phyloP scores from a whole-genome alignment of 768 basidiomycete genomes.

The Tulasnella sp. region DNA sequence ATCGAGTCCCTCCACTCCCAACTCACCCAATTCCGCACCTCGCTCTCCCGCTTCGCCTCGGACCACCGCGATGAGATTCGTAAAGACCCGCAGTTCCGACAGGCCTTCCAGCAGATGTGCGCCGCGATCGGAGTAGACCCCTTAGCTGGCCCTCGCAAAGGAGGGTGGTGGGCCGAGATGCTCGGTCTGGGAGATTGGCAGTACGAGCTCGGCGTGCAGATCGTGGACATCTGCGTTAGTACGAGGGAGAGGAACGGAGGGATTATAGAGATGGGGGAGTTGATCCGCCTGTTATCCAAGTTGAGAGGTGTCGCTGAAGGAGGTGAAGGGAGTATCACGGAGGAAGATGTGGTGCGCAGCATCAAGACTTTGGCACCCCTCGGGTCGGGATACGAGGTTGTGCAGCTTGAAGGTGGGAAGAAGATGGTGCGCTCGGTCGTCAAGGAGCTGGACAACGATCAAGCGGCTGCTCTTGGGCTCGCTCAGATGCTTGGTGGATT shows the following conservation, averaged over 20 bases:
- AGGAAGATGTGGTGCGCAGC: constrained; percentile 72
- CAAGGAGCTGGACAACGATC: constrained; percentile 82
- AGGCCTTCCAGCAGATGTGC: constrained; percentile 94
- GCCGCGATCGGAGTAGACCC: constrained; percentile 91
- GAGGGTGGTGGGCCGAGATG: constrained; percentile 87
- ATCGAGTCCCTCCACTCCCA: constrained; percentile 57
- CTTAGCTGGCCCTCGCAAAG: constrained; percentile 70
- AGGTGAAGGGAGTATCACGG: constrained; percentile 56
- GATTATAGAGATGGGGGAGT: constrained; percentile 76
- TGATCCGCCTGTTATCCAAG: constrained; percentile 65
- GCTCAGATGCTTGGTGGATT: constrained; percentile 65
- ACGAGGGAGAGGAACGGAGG: constrained; percentile 87
- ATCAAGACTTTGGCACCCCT: constrained; percentile 82
- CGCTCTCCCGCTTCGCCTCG: constrained; percentile 67
- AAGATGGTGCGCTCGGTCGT: constrained; percentile 86
- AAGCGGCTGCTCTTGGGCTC: constrained; percentile 56
- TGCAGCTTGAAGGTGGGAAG: constrained; percentile 53
- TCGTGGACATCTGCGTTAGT: constrained; percentile 83
- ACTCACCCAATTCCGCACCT: constrained; percentile 70
- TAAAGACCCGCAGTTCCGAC: constrained; percentile 73
- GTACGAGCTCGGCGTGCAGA: constrained; percentile 89
- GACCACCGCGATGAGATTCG: constrained; percentile 78
- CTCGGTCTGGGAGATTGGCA: constrained; percentile 88
- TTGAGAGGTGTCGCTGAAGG: constrained; percentile 45
- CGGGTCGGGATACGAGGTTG: constrained; percentile 81